Conservation (phyloP, 495 filamentous ascomycete species). For the Talaromyces ruber region DNA sequence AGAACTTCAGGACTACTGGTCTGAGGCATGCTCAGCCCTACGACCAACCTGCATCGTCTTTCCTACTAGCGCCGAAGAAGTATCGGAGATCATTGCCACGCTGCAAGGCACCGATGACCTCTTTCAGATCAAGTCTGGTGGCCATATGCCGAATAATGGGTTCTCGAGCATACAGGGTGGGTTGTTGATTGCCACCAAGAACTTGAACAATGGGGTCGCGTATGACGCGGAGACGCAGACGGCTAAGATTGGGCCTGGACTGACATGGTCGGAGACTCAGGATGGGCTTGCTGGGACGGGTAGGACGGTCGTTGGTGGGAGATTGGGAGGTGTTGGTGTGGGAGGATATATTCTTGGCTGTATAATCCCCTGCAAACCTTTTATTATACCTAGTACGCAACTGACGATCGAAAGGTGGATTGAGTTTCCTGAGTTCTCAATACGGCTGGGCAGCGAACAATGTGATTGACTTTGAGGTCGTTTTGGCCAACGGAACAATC, state of each 20-base stretch:
- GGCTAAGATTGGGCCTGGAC: slow-evolving; percentile 29
- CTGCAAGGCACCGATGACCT: slow-evolving; percentile 26
- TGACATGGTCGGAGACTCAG: slow-evolving; percentile 31
- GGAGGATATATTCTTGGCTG: slow-evolving; percentile 37
- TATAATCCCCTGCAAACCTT: slow-evolving; percentile 9
- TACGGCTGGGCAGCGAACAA: slow-evolving; percentile 51
- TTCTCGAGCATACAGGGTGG: slow-evolving; percentile 35
- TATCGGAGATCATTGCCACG: slow-evolving; percentile 28
- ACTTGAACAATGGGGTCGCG: slow-evolving; percentile 21
- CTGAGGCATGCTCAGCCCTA: slow-evolving; percentile 29
- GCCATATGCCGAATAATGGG: slow-evolving; percentile 36
- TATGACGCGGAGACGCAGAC: slow-evolving; percentile 27
- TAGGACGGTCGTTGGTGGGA: slow-evolving; percentile 29
- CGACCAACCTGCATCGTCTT: slow-evolving; percentile 31
- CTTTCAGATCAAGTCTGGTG: slow-evolving; percentile 36
- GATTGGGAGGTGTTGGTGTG: slow-evolving; percentile 29
- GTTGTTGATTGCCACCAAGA: slow-evolving; percentile 29
- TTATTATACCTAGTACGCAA: background rate
- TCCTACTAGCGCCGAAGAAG: slow-evolving; percentile 26
- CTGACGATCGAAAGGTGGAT: slow-evolving; percentile 19
- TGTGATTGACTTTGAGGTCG: slow-evolving; percentile 44
- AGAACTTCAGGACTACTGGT: slow-evolving; percentile 31
- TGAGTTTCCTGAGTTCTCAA: slow-evolving; percentile 44
- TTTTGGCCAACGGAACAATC: slow-evolving; percentile 46
- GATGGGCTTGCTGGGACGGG: slow-evolving; percentile 23